Conservation (phyloP, 1,139 yeast species). For the Saccharomyces pastorianus region DNA sequence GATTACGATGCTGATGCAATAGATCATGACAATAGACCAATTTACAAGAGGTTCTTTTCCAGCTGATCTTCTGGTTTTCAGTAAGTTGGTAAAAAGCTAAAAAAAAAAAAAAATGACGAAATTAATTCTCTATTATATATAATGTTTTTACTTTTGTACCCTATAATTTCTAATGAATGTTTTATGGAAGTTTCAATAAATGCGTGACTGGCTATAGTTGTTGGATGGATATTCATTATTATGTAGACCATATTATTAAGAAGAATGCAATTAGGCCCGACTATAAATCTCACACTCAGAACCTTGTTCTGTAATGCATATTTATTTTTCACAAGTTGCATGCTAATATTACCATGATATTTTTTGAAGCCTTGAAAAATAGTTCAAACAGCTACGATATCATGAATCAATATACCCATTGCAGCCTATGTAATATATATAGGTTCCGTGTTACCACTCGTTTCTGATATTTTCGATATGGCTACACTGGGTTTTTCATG, state of each 20-base stretch:
- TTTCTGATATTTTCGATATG: too few relatives aligned
- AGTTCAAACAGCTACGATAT: background rate
- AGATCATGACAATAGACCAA: constrained; percentile 23
- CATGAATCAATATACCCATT: too few relatives aligned
- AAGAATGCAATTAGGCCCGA: background rate
- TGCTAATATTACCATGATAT: background rate
- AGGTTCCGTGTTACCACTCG: too few relatives aligned
- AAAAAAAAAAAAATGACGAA: background rate
- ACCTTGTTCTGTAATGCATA: background rate
- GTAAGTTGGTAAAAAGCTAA: background rate
- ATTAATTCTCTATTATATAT: background rate
- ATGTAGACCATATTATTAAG: background rate
- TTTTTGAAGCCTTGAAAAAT: background rate
- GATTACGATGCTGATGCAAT: constrained; percentile 19
- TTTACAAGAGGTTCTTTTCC: constrained; percentile 16
- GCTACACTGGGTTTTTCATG: too few relatives aligned
- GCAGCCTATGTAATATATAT: background rate
- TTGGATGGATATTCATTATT: background rate
- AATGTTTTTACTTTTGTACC: background rate
- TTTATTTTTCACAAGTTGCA: background rate
- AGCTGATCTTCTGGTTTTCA: background rate
- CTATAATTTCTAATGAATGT: background rate
- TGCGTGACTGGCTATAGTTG: background rate
- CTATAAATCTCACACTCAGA: background rate
- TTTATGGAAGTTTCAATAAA: background rate